Base-by-base conservation (phyloP, 768 basidiomycete species). In the Lyophyllum atratum region DNA sequence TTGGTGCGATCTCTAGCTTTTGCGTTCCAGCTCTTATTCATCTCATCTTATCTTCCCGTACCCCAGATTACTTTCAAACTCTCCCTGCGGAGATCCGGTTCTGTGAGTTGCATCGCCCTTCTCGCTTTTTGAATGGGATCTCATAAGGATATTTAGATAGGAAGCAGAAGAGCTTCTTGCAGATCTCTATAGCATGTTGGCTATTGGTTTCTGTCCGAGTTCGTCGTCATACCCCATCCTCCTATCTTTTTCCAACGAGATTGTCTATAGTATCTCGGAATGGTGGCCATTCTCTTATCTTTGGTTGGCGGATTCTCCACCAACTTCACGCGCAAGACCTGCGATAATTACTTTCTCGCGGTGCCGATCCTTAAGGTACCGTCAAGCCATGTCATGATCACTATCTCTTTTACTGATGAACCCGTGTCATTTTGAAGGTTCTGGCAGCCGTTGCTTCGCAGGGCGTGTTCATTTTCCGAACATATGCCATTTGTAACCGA, bases 401-500 rank as follows among this genome's bases (percentile, higher is more conserved):
- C 4, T 31, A 11, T 10, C 25, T 9, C 17, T 7, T 42, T 28
- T n/a, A 22, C 25, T 51, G 48, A 56, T 28, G 39, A 9, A 6
- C 17, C n/a, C 25, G 7, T 40, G n/a, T 49, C 17, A 3, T 24
- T 40, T 24, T 10, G 7, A 19, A 64, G 63, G 64, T 64, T 31
- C 45, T 64, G 46, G 64, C 58, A n/a, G 64, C 61, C 15, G 59
- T 64, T 14, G 64, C 64, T 21, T 64, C 64, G 15, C 64, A 64
- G 29, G 59, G 53, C 7, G 64, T 64, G 15, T 64, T 64, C 21
- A 58, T 64, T 22, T 64, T 62, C 42, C 59, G 64, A 52, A 64
- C 64, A 9, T 64, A 64, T 24, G 64, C 64, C 25, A 62, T 64
- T 14, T 64, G 61, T n/a, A 55, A 55, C 29, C 49, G 53, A 29